A percentile compares a stretch with the other conserved stretches of the same genome.
Conservation (phyloP, 2,329 filamentous ascomycete genomes). For the Alternaria sp. region DNA sequence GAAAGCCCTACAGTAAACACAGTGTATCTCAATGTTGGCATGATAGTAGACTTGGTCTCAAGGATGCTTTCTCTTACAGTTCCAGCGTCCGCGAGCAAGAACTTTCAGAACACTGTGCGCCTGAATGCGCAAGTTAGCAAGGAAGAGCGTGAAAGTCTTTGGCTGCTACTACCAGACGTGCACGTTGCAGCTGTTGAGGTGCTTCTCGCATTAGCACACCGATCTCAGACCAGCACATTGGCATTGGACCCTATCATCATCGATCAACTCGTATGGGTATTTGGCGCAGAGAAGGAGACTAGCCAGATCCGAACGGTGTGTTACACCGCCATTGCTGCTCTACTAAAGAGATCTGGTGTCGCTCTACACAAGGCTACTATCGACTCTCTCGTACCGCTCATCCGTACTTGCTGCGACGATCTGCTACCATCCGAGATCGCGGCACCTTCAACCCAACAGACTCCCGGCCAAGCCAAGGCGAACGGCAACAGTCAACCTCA, state of each 20-base stretch:
- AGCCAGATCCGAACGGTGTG: conserved; percentile 66
- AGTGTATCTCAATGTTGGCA: conserved; percentile 73
- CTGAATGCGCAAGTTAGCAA: conserved; percentile 77
- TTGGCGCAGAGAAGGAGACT: conserved; percentile 62
- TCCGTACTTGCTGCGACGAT: conserved; percentile 78
- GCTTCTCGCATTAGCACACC: conserved; percentile 64
- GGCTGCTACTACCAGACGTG: conserved; percentile 75
- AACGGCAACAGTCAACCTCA: conserved; percentile 46
- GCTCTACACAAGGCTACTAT: conserved; percentile 73
- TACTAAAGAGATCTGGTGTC: conserved; percentile 71
- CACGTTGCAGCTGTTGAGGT: conserved; percentile 76
- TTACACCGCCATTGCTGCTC: conserved; percentile 67
- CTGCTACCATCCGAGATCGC: conserved; percentile 63
- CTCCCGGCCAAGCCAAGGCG: conserved; percentile 52
- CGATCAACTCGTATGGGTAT: conserved; percentile 77
- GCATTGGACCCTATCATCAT: conserved; percentile 71
- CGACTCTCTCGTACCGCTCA: conserved; percentile 67
- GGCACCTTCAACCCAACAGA: conserved; percentile 50
- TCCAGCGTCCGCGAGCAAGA: conserved; percentile 57
- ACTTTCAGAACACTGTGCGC: conserved; percentile 55
- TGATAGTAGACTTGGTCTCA: conserved; percentile 73
- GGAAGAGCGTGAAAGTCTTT: conserved; percentile 84
- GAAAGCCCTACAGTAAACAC: conserved; percentile 69
- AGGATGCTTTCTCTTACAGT: conserved; percentile 74
- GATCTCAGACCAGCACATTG: conserved; percentile 66